Conservation (phyloP, 163 green algal species). For the Coccomyxa subellipsoidea region DNA sequence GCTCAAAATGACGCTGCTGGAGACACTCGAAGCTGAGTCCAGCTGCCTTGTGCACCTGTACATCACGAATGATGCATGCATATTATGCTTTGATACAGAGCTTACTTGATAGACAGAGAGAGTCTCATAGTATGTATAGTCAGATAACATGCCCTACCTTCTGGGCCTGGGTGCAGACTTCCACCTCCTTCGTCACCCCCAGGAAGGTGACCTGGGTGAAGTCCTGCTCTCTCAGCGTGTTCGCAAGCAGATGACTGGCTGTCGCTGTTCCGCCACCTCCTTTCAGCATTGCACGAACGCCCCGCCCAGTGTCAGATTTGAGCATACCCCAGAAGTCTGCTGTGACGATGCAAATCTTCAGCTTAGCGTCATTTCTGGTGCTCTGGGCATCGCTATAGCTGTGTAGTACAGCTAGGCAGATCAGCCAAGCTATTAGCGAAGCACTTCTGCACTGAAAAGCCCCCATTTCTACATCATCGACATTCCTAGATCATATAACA, state of each 20-base stretch:
- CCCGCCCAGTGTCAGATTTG: background rate
- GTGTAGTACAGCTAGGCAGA: background rate
- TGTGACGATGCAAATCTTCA: background rate
- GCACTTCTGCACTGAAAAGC: background rate
- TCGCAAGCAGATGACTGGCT: constrained; percentile 25
- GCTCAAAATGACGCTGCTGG: constrained; percentile 4
- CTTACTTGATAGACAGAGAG: too few species aligned
- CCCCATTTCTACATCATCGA: background rate
- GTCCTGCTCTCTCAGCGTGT: background rate
- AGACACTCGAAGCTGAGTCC: constrained; percentile 12
- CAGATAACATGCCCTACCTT: background rate
- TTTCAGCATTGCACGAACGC: background rate
- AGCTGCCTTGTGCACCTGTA: background rate
- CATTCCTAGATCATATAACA: background rate
- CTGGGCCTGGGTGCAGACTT: constrained; percentile 12
- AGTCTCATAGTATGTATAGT: too few species aligned
- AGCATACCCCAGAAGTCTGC: constrained; percentile 3
- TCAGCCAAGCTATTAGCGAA: background rate
- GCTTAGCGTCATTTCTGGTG: too few species aligned
- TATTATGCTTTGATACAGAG: constrained; percentile 2
- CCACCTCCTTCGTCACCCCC: constrained; percentile 7
- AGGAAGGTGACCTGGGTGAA: constrained; percentile 17
- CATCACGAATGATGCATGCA: background rate
- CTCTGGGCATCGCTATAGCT: too few species aligned
- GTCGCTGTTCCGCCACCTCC: constrained; percentile 14